Evolutionary conservation across 2,329 filamentous ascomycete species (phyloP).

Genomic region (Madurella mycetomatis): DNA sequence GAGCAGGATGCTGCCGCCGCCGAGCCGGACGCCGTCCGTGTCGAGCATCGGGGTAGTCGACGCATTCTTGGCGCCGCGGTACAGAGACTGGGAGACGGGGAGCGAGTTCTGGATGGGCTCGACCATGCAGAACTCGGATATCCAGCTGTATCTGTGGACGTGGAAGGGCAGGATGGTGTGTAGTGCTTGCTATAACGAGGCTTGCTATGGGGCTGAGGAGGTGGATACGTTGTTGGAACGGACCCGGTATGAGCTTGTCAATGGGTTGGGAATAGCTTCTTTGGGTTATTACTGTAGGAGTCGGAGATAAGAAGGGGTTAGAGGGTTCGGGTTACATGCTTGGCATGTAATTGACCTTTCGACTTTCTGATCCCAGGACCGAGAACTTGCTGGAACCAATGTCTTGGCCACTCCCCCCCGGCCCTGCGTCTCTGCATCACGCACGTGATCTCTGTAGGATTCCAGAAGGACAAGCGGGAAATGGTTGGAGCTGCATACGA

Average conservation of each 20-base stretch:
- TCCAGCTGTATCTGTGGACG: neutral
- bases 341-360: no score
- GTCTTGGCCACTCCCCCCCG: no score
- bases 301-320: no score
- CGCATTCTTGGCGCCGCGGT: neutral
- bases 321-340: no score
- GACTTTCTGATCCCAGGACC: no score
- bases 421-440: no score
- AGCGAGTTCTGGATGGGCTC: neutral
- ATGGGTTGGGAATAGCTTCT: no score
- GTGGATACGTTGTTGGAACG: neutral
- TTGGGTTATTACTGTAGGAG: no score
- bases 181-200: neutral
- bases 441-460: no score
- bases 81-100: neutral
- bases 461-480: no score
- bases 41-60: neutral
- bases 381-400: no score
- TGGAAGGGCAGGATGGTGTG: neutral
- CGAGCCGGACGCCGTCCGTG: neutral
- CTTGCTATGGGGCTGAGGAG: neutral
- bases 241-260: neutral
- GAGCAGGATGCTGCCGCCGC: neutral
- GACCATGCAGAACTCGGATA: neutral
- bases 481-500: no score